Evolutionary conservation across 345 rosid genomes (phyloP).

Genomic region (Rhodomyrtus tomentosa): DNA sequence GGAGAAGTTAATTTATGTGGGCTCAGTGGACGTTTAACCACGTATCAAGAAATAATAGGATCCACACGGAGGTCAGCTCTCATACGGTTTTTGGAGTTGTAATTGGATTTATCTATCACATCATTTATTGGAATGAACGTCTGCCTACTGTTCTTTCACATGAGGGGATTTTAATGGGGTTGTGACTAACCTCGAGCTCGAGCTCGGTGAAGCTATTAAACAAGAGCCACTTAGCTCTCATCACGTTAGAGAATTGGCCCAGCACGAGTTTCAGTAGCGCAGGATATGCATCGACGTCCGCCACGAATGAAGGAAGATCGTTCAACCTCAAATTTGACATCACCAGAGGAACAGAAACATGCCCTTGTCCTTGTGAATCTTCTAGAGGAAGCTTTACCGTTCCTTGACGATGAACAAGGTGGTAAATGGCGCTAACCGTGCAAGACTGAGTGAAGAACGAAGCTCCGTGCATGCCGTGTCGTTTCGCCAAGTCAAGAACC

Average conservation of each 20-base stretch:
- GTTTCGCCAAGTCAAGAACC: conserved; percentile 13
- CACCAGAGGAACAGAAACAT: neutral
- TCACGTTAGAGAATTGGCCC: neutral
- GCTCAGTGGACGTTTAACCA: neutral
- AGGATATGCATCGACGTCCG: neutral
- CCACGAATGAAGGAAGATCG: neutral
- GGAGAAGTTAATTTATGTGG: neutral
- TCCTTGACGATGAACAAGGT: neutral
- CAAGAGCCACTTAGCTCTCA: neutral
- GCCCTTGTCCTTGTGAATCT: neutral
- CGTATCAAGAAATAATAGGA: neutral
- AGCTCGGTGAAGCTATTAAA: neutral
- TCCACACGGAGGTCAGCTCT: neutral
- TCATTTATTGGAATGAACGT: neutral
- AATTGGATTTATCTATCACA: neutral
- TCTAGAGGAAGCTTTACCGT: neutral
- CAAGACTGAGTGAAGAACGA: conserved; percentile 18
- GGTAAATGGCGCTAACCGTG: conserved; percentile 7
- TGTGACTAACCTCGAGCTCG: neutral
- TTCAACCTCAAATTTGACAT: neutral
- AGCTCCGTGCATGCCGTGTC: conserved; percentile 2
- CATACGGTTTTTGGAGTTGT: neutral
- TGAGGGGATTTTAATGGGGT: neutral
- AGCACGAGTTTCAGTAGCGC: neutral
- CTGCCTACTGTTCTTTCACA: neutral